Conservation (phyloP, 2,329 filamentous ascomycete species). For the Colletotrichum neosansevieriae region DNA sequence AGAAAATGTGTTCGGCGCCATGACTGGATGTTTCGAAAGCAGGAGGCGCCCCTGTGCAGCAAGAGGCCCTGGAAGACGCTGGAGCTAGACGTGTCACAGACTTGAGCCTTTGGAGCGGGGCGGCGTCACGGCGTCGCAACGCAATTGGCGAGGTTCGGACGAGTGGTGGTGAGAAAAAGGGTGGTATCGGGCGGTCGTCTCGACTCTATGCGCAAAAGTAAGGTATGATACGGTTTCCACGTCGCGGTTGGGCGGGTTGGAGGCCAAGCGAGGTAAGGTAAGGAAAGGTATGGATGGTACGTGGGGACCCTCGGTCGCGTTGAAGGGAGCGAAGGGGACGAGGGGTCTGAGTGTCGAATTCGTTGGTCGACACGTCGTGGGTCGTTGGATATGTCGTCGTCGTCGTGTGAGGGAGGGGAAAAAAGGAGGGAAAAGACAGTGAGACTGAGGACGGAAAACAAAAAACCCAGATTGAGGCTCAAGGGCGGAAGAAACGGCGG, state of each 20-base stretch:
- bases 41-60: constrained; percentile 19
- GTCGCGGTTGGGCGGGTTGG: not conserved
- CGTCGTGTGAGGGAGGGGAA: not conserved
- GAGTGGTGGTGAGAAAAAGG: constrained; percentile 20
- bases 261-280: not conserved
- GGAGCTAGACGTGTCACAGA: constrained; percentile 40
- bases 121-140: constrained; percentile 31
- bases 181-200: constrained; percentile 20
- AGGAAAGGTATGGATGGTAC: not conserved
- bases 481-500: not conserved
- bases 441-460: not conserved
- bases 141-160: constrained; percentile 40
- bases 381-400: not conserved
- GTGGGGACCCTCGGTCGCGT: constrained; percentile 24
- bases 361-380: not conserved
- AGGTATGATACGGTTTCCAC: constrained; percentile 2
- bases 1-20: constrained; percentile 34
- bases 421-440: no score
- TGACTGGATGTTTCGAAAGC: constrained; percentile 37
- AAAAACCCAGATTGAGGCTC: constrained; percentile 9
- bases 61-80: constrained; percentile 20
- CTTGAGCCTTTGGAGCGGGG: constrained; percentile 35
- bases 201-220: constrained; percentile 6
- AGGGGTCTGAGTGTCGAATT: constrained; percentile 22
- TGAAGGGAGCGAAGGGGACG: constrained; percentile 6